Evolutionary conservation across 2,329 filamentous ascomycete species (phyloP).

Genomic region (Chaetothyriales sp.): DNA sequence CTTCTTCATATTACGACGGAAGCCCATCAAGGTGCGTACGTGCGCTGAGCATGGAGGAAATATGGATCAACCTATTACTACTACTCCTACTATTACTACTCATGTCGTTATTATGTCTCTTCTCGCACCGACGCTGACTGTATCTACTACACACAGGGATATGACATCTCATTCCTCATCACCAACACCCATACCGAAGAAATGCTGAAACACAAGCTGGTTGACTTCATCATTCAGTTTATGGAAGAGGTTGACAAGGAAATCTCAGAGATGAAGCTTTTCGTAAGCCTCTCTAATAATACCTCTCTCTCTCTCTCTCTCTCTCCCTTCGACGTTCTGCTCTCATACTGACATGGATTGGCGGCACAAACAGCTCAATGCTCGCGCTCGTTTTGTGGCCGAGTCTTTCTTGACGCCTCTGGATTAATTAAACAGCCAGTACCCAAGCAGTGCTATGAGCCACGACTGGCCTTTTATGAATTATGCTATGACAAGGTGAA

Average conservation of each 20-base stretch:
- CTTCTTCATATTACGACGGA: constrained; percentile 90
- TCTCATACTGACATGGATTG: constrained; percentile 20
- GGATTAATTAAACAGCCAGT: neutral
- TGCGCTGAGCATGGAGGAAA: too few species aligned
- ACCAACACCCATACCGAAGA: constrained; percentile 98
- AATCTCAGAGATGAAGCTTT: constrained; percentile 99
- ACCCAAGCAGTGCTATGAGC: neutral
- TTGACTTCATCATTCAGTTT: constrained; percentile 98
- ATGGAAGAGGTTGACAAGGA: constrained; percentile 99
- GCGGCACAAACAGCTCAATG: constrained; percentile 55
- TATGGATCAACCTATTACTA: neutral
- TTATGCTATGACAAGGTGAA: neutral
- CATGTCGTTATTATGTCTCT: too few species aligned
- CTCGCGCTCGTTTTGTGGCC: constrained; percentile 88
- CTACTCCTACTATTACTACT: too few species aligned
- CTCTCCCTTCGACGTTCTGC: too few species aligned
- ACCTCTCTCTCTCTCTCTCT: too few species aligned
- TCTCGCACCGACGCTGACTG: neutral
- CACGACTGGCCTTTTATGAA: neutral
- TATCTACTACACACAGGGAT: constrained; percentile 54
- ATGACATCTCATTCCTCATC: constrained; percentile 96
- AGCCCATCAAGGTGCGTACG: constrained; percentile 74
- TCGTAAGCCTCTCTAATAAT: constrained; percentile 45
- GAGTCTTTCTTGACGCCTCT: constrained; percentile 96
- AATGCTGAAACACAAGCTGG: constrained; percentile 97